Percentiles rank a stretch among this genome's conserved stretches.
These are phyloP conservation scores for Sphagnum fallax DNA, from an alignment of 228 moss, liverwort and hornwort genomes.

Conservation along the genomic window DNA sequence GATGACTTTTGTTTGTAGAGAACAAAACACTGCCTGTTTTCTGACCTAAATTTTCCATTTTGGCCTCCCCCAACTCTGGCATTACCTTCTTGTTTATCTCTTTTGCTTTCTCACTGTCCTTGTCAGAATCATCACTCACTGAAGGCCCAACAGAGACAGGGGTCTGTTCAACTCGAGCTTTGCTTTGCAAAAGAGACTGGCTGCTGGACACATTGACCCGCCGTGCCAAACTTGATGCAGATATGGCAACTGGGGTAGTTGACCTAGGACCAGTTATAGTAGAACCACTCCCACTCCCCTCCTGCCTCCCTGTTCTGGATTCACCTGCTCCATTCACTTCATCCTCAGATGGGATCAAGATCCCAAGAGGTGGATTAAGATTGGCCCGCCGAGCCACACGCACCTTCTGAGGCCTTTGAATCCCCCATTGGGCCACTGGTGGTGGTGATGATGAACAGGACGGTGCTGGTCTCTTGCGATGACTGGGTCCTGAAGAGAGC, in stretches of 20 bases:
- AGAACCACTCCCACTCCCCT: constrained; percentile 22
- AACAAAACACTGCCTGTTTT: constrained; percentile 55
- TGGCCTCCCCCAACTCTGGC: constrained; percentile 61
- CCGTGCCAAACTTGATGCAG: constrained; percentile 49
- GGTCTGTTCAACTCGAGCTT: constrained; percentile 44
- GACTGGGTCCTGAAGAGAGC: constrained; percentile 38
- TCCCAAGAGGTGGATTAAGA: constrained; percentile 43
- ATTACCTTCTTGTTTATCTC: constrained; percentile 69
- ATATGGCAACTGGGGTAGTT: constrained; percentile 26
- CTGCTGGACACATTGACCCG: constrained; percentile 42
- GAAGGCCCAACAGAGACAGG: constrained; percentile 52
- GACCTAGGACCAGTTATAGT: constrained; percentile 34
- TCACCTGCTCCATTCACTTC: constrained; percentile 41
- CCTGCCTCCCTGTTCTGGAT: constrained; percentile 28
- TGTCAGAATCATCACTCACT: constrained; percentile 72
- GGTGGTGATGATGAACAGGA: constrained; percentile 89
- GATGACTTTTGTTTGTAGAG: constrained; percentile 51
- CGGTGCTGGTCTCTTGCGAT: constrained; percentile 88
- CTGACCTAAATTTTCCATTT: constrained; percentile 31
- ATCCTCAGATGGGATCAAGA: constrained; percentile 44
- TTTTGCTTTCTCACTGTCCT: constrained; percentile 68
- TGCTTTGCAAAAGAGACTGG: constrained; percentile 29
- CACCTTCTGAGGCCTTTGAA: constrained; percentile 81
- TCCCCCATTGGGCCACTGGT: constrained; percentile 65
- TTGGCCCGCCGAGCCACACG: constrained; percentile 70